Base-by-base conservation (phyloP, 179 eudicot genomes). In the Spinacia oleracea region DNA sequence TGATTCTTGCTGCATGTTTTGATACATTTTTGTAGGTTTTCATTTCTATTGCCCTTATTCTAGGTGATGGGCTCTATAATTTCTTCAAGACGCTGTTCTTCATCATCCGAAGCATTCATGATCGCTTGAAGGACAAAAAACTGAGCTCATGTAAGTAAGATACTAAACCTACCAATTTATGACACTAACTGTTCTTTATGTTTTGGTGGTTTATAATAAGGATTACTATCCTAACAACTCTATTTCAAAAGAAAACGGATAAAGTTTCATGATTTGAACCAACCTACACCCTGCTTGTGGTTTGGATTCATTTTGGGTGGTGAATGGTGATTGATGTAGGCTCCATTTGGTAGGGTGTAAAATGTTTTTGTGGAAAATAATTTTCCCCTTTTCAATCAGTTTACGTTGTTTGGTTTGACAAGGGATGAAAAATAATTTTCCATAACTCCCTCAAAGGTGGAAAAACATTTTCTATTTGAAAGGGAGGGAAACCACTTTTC, bases 31-130 rank as follows among this genome's bases (percentile, higher is more conserved):
- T 72, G 85, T 91, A 90, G 97, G 98, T 94, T 65, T 94, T 94
- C 78, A 85, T 94, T 32, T 90, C 97, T 4, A 93, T 94, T 34
- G 91, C 98, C 46, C 92, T 94, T 40, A 87, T 94, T 78, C 83
- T 94, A 27, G 98, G 98, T 3, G 97, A 94, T 60, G 97, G 97
- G 11, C 86, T 91, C 69, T 94, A 94, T 84, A 94, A 90, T 84
- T 91, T 94, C 82, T 75, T 84, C 73, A 94, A 89, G 92, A 88
- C 87, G 55, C 75, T 93, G 21, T 79, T 81, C 63, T 83, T 87
- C 85, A 94, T 93, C 23, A 32, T 82, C 25, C 78, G 73, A 79
- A 91, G 78, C 83, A 87, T 93, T 68, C 83, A 82, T 74, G 69
- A 74, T n/a, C 77, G 83, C 27, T 6, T 77, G 46, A 89, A 85